Base-by-base conservation (phyloP, 1,284 basidiomycete species). In the Papiliotrema terrestris region DNA sequence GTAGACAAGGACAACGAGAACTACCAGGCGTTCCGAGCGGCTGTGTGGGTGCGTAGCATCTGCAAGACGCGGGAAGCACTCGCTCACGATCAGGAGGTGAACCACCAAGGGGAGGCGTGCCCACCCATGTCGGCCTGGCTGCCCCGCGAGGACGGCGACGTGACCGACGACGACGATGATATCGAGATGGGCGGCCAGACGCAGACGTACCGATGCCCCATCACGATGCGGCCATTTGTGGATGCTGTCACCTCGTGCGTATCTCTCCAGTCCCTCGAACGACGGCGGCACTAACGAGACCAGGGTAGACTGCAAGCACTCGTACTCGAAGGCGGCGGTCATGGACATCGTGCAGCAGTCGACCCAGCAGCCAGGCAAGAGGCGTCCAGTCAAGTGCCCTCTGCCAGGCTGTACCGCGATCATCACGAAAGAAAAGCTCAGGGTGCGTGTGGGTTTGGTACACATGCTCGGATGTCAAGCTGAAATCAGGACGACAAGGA, bases 111-210 rank as follows among this genome's bases (percentile, higher is more conserved):
- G 43, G 59, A 71, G 51, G 80, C 83, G 5, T 89, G 90, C 80
- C 89, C 89, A 42, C 88, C 89, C 8, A 79, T 92, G 39, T 84
- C 83, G 0, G 82, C 86, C 35, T 82, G 89, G 58, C 82, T 94
- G 32, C 58, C 57, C 13, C 58, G 48, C 86, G 87, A 89, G 80
- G 80, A 83, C 36, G 88, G 84, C 14, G 83, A 81, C 36, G 87
- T 84, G 55, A 86, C 87, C 51, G 68, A 68, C 32, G 29, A 32
- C 29, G 86, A 87, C 47, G 87, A 91, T 38, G 87, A 90, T 9
- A 75, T 93, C 22, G 85, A 89, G 72, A 79, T 91, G 45, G 91
- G 91, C 46, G 89, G 89, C 47, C 81, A 85, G 22, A 87, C 85
- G 8, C 88, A 91, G 67, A 85, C 84, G 61, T 89, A 84, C 79